phyloP scores from a whole-genome alignment of 371 early-diverging fungal species.

The Lichtheimia hyalospora region DNA sequence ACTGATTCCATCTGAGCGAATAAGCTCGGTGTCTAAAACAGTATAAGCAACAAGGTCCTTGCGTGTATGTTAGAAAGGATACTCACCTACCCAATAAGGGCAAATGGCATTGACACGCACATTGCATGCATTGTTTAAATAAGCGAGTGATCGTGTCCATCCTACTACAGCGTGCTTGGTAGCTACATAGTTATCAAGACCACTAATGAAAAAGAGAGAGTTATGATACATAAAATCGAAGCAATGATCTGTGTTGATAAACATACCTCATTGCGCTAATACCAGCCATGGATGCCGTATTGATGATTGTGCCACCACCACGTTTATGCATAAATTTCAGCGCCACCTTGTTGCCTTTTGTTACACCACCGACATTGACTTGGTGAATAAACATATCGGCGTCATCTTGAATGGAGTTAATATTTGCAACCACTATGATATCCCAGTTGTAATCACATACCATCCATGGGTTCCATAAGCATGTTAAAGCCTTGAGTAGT shows the following conservation, averaged over 20 bases:
- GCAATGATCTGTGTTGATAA: too few relatives aligned
- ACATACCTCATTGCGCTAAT: not conserved
- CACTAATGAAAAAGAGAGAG: not conserved
- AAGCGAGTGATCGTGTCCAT: slow-evolving; percentile 21
- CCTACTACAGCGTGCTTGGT: slow-evolving; percentile 26
- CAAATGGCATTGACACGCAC: slow-evolving; percentile 19
- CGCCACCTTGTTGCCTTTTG: slow-evolving; percentile 28
- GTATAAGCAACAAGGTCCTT: too few relatives aligned
- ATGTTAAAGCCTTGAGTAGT: not conserved
- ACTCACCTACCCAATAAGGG: not conserved
- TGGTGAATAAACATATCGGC: slow-evolving; percentile 6
- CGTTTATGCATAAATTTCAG: slow-evolving; percentile 38
- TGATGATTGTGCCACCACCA: slow-evolving; percentile 49
- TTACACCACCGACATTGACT: slow-evolving; percentile 8
- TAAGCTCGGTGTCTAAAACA: too few relatives aligned
- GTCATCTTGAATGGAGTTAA: not conserved
- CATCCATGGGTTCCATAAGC: slow-evolving; percentile 5
- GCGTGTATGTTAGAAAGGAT: not conserved
- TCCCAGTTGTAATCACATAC: not conserved
- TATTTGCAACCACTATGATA: not conserved
- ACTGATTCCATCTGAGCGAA: too few relatives aligned
- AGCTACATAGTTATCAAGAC: slow-evolving; percentile 4
- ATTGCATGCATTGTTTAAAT: slow-evolving; percentile 14
- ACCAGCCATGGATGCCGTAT: slow-evolving; percentile 28
- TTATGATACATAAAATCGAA: too few relatives aligned